Evolutionary conservation across 331 rosid genomes (phyloP).

Genomic region (Cydonia oblonga): DNA sequence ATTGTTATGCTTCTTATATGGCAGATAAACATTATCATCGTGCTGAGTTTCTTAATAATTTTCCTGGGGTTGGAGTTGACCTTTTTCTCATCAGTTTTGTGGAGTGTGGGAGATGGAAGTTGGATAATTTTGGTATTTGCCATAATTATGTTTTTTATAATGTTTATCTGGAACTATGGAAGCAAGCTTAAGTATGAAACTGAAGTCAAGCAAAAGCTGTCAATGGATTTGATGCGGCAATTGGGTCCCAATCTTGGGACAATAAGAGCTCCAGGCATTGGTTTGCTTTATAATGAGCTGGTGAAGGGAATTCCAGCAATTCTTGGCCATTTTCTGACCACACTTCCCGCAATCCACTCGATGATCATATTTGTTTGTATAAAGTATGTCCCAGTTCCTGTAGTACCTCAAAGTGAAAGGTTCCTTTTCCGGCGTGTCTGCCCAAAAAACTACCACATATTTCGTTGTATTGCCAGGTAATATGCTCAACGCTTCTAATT

Average conservation of each 20-base stretch:
- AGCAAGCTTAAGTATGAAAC: constrained; percentile 96
- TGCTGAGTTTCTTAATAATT: constrained; percentile 47
- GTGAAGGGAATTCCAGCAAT: constrained; percentile 94
- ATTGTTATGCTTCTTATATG: constrained; percentile 98
- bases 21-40: constrained; percentile 75
- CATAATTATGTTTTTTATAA: constrained; percentile 64
- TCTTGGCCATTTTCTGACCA: constrained; percentile 90
- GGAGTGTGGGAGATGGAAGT: constrained; percentile 94
- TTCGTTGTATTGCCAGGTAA: constrained; percentile 99
- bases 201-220: constrained; percentile 83
- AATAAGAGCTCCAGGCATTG: constrained; percentile 93
- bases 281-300: constrained; percentile 87
- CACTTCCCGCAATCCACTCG: constrained; percentile 83
- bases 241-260: constrained; percentile 92
- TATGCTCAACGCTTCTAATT: neutral
- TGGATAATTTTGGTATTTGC: constrained; percentile 94
- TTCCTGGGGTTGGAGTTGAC: constrained; percentile 84
- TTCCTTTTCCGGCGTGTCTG: constrained; percentile 94
- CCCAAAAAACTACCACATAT: constrained; percentile 76
- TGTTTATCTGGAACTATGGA: constrained; percentile 89
- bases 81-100: constrained; percentile 80
- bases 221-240: constrained; percentile 80
- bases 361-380: constrained; percentile 81
- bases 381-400: constrained; percentile 84
- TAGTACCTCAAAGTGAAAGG: constrained; percentile 97